A percentile compares a stretch with the other conserved stretches of the same genome.
phyloP scores from a whole-genome alignment of 2,329 filamentous ascomycete genomes.

The Lasiodiplodia theobromae region DNA sequence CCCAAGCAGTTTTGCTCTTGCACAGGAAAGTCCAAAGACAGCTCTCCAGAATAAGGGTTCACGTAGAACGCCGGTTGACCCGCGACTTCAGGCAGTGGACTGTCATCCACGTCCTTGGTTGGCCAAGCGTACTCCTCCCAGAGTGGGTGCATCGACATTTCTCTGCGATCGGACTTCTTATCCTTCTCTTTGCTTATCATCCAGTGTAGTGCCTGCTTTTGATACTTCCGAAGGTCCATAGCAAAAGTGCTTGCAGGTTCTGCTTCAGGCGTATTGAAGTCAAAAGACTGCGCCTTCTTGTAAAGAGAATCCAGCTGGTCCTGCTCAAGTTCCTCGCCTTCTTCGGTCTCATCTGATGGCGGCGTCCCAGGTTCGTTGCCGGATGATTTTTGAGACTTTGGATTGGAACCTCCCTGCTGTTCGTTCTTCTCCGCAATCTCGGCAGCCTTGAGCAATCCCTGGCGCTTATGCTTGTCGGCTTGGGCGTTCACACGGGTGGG shows the following conservation, averaged over 20 bases:
- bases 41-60: slow-evolving; percentile 94
- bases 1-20: slow-evolving; percentile 96
- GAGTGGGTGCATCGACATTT: slow-evolving; percentile 90
- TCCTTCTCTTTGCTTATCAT: slow-evolving; percentile 94
- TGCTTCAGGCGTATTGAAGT: slow-evolving; percentile 88
- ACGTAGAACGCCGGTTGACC: slow-evolving; percentile 84
- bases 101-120: slow-evolving; percentile 82
- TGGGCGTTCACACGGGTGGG: slow-evolving; percentile 77
- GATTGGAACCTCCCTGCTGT: slow-evolving; percentile 35
- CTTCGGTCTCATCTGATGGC: slow-evolving; percentile 71
- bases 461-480: slow-evolving; percentile 79
- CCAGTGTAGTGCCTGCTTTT: slow-evolving; percentile 95
- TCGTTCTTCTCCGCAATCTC: slow-evolving; percentile 81
- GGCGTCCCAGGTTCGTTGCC: slow-evolving; percentile 44
- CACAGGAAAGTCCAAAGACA: slow-evolving; percentile 88
- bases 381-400: slow-evolving; percentile 60
- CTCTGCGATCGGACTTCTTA: slow-evolving; percentile 68
- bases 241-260: slow-evolving; percentile 83
- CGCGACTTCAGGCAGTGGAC: slow-evolving; percentile 70
- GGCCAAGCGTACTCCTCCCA: slow-evolving; percentile 98
- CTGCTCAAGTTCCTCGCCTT: slow-evolving; percentile 90
- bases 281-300: slow-evolving; percentile 94
- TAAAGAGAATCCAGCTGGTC: slow-evolving; percentile 94
- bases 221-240: slow-evolving; percentile 87
- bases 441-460: slow-evolving; percentile 84